These are phyloP conservation scores for Cyathus striatus DNA, from an alignment of 768 basidiomycete species.

Conservation along the genomic window DNA sequence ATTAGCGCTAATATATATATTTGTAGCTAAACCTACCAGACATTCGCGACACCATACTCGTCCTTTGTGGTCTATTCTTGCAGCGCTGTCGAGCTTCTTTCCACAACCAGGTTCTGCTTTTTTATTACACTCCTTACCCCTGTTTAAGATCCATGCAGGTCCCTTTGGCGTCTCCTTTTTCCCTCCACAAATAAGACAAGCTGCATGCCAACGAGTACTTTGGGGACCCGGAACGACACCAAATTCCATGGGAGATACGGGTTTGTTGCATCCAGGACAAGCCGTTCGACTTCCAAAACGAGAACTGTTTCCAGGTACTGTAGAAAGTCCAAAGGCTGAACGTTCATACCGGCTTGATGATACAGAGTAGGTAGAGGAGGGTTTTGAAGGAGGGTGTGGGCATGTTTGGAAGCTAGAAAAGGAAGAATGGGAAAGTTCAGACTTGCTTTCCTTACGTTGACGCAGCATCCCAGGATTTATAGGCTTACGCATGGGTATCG, in stretches of 20 bases:
- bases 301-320: conserved; percentile 24
- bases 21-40: conserved; percentile 43
- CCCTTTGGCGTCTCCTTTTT: conserved; percentile 40
- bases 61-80: conserved; percentile 65
- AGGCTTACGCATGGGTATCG: conserved; percentile 32
- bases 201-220: conserved; percentile 73
- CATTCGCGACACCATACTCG: conserved; percentile 85
- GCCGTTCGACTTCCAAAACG: conserved; percentile 56
- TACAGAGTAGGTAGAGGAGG: conserved; percentile 10
- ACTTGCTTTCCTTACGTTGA: too few relatives aligned
- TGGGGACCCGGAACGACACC: conserved; percentile 85
- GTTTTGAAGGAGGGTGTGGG: conserved; percentile 14
- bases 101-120: conserved; percentile 72
- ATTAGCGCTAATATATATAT: not conserved
- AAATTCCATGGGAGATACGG: conserved; percentile 78
- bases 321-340: conserved; percentile 12
- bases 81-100: conserved; percentile 79
- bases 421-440: too few relatives aligned
- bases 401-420: too few relatives aligned
- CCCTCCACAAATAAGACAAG: conserved; percentile 79
- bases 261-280: conserved; percentile 72
- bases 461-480: too few relatives aligned
- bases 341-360: conserved; percentile 23
- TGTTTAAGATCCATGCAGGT: conserved; percentile 23
- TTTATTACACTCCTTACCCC: conserved; percentile 40